phyloP scores from a whole-genome alignment of 176 grass and related monocot genomes.

The Poa annua region DNA sequence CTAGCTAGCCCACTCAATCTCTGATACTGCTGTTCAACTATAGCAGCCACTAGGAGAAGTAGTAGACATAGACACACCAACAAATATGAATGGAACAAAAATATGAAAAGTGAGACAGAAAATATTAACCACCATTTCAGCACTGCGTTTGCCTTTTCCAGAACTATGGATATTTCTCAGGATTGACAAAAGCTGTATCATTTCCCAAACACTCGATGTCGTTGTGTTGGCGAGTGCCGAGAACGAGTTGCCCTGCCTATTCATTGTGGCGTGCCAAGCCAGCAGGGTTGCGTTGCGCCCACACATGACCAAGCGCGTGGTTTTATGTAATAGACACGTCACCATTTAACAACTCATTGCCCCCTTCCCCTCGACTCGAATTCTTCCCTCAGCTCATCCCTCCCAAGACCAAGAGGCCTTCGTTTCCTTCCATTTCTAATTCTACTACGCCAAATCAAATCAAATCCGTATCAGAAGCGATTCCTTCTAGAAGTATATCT shows the following conservation, averaged over 20 bases:
- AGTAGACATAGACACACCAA: not conserved
- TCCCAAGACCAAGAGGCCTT: not conserved
- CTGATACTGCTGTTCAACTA: too few relatives aligned
- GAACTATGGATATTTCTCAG: not conserved
- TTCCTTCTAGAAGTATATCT: conserved; percentile 19
- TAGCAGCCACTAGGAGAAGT: conserved; percentile 25
- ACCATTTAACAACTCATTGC: conserved; percentile 19
- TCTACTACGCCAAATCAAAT: not conserved
- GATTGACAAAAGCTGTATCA: not conserved
- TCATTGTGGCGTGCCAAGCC: conserved; percentile 32
- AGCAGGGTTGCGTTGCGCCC: conserved; percentile 19
- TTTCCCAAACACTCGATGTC: not conserved
- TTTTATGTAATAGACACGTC: conserved; percentile 50
- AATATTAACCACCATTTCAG: not conserved
- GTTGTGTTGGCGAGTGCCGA: not conserved
- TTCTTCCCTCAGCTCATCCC: not conserved
- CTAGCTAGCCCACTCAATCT: conserved; percentile 5
- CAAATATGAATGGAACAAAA: conserved; percentile 14
- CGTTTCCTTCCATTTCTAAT: not conserved
- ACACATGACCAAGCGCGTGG: not conserved
- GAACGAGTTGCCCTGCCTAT: not conserved
- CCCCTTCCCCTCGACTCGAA: not conserved
- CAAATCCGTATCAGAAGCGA: not conserved
- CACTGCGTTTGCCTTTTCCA: not conserved
- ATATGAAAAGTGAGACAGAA: not conserved